These are phyloP conservation scores for Russula sp. DNA, from an alignment of 768 basidiomycete genomes.

Conservation along the genomic window DNA sequence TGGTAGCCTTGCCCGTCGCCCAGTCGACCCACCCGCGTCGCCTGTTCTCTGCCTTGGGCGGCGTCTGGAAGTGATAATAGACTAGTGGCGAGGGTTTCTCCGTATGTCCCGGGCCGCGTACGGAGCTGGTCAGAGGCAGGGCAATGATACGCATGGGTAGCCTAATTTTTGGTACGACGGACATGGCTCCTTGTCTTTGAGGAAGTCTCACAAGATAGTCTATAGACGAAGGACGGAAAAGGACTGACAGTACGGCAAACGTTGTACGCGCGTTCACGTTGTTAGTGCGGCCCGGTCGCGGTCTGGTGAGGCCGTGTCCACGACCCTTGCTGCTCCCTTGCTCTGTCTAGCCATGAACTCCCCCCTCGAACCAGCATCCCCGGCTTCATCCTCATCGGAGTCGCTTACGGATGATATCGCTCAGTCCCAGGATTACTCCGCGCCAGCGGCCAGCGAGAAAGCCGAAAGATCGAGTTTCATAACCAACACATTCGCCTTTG, in stretches of 20 bases:
- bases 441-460: not conserved
- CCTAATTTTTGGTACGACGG: constrained; percentile 18
- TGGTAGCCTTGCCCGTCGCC: constrained; percentile 45
- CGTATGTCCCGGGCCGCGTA: constrained; percentile 17
- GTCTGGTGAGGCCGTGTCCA: not conserved
- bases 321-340: not conserved
- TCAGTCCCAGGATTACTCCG: constrained; percentile 6
- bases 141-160: constrained; percentile 42
- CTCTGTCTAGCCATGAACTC: constrained; percentile 23
- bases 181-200: constrained; percentile 10
- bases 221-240: not conserved
- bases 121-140: constrained; percentile 36
- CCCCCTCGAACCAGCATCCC: constrained; percentile 25
- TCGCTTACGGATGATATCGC: constrained; percentile 18
- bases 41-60: constrained; percentile 26
- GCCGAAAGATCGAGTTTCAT: constrained; percentile 8
- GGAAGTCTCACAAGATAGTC: not conserved
- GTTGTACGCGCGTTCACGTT: not conserved
- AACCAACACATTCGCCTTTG: not conserved
- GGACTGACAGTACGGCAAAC: not conserved
- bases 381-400: constrained; percentile 26
- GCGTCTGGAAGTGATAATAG: constrained; percentile 39
- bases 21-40: constrained; percentile 42
- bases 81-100: constrained; percentile 29
- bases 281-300: too few relatives aligned